Evolutionary conservation across 1,139 yeast species (phyloP).

Genomic region (Candida frijolesensis): DNA sequence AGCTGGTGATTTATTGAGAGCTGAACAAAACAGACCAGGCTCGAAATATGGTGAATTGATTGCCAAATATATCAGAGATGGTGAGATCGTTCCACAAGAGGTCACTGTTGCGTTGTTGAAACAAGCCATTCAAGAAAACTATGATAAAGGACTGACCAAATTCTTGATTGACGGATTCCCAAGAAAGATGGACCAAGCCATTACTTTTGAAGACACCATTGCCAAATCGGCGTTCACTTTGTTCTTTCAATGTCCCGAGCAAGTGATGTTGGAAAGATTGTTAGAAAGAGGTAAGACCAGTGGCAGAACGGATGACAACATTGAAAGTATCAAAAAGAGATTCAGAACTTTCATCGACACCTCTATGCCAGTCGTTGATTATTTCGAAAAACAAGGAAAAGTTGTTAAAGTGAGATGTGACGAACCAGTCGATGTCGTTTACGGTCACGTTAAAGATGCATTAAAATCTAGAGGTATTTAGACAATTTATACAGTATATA

Average conservation of each 20-base stretch:
- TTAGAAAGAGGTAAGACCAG: constrained; percentile 92
- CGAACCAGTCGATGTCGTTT: constrained; percentile 77
- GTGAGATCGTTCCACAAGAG: constrained; percentile 93
- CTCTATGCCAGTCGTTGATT: constrained; percentile 91
- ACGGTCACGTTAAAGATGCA: constrained; percentile 66
- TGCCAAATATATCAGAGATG: constrained; percentile 81
- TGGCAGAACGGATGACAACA: constrained; percentile 92
- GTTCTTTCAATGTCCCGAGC: constrained; percentile 93
- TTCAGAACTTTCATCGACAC: constrained; percentile 86
- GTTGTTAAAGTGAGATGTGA: constrained; percentile 83
- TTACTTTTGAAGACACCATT: constrained; percentile 82
- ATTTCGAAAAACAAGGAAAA: constrained; percentile 72
- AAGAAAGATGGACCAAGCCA: constrained; percentile 96
- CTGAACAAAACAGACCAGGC: constrained; percentile 82
- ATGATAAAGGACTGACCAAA: constrained; percentile 50
- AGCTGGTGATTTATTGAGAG: constrained; percentile 93
- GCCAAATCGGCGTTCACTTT: constrained; percentile 78
- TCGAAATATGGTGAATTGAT: constrained; percentile 86
- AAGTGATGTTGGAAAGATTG: constrained; percentile 80
- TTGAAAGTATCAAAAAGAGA: constrained; percentile 86
- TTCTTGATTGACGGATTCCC: constrained; percentile 97
- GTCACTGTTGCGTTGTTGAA: constrained; percentile 83
- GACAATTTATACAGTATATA: constrained; percentile 1
- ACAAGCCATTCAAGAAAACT: constrained; percentile 69
- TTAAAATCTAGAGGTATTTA: constrained; percentile 46